Evolutionary conservation across 805 yeast species (phyloP).

Genomic region (Candida boleticola): DNA sequence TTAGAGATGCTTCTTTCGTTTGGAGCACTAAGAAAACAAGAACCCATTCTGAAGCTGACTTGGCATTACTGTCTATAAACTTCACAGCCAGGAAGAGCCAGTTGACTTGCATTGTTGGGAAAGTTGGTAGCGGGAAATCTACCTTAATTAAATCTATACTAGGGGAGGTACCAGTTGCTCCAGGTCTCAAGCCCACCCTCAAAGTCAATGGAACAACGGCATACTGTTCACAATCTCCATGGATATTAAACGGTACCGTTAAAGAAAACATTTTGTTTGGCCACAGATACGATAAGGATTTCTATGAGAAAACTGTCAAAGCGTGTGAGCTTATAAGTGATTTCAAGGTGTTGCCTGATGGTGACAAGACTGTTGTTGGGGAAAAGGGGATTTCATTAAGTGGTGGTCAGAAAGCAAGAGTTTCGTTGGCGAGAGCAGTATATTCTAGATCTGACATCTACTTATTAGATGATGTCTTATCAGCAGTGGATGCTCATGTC

Average conservation of each 20-base stretch:
- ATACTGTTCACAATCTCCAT: slow-evolving; percentile 39
- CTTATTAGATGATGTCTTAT: slow-evolving; percentile 36
- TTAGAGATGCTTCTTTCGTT: slow-evolving; percentile 31
- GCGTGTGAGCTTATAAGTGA: slow-evolving; percentile 39
- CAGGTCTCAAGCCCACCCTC: slow-evolving; percentile 6
- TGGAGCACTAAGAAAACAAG: slow-evolving; percentile 25
- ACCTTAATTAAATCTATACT: slow-evolving; percentile 34
- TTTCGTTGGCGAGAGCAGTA: slow-evolving; percentile 41
- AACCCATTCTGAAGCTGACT: slow-evolving; percentile 13
- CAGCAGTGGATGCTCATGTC: slow-evolving; percentile 44
- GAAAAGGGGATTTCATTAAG: slow-evolving; percentile 42
- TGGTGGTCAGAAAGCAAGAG: slow-evolving; percentile 44
- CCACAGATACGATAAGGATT: slow-evolving; percentile 25
- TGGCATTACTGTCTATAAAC: slow-evolving; percentile 30
- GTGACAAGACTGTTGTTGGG: slow-evolving; percentile 40
- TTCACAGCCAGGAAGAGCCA: slow-evolving; percentile 33
- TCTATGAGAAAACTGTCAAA: slow-evolving; percentile 29
- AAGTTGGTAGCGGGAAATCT: slow-evolving; percentile 41
- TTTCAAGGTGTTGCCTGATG: slow-evolving; percentile 35
- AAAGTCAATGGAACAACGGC: slow-evolving; percentile 31
- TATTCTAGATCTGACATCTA: slow-evolving; percentile 39
- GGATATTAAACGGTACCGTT: slow-evolving; percentile 40
- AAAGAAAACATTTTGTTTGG: slow-evolving; percentile 41
- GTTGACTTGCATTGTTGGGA: slow-evolving; percentile 39
- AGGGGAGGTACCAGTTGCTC: slow-evolving; percentile 27